Evolutionary conservation across 31 red algal genomes (phyloP), one percentile per base, ranked within the genome.

Genomic region (Asparagopsis taxiformis): DNA sequence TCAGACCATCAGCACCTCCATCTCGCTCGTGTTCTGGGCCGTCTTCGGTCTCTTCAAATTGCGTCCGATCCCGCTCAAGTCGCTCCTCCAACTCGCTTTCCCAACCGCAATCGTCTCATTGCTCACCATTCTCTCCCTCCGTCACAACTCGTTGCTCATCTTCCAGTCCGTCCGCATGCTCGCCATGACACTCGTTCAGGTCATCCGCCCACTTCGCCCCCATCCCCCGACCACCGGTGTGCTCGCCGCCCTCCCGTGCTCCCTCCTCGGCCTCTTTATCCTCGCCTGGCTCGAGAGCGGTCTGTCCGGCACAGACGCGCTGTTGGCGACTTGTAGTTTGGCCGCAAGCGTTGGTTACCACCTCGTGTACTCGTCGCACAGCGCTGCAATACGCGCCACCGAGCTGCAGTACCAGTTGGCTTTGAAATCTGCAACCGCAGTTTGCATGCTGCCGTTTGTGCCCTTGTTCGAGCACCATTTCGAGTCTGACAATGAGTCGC

Each of bases 11-110:
- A 31, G 24, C 41, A 51, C 55, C 3, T 35, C 59, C 30, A 21
- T 49, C 34, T 54, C 62, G 46, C 74, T 78, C 57, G 29, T 36
- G 29, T 78, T 78, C 60, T 78, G 74, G 74, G 30, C 74, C 10
- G 33, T 78, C 20, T 78, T 78, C 60, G 74, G 74, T 11, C 62
- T 78, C 21, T 66, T 65, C 41, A 61, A 62, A 41, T 15, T 39
- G 38, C 74, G 46, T 31, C 37, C 44, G 3, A 10, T 65, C 30
- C 59, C 74, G 16, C 11, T 50, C 21, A 19, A 38, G 13, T 15
- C 33, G 9, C 22, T 39, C n/a, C 60, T 66, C 16, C 43, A 3
- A n/a, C 22, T 48, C 2, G 59, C 50, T 17, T 28, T 63, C 20
- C 28, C 36, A 15, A n/a, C 20, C 23, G 41, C 59, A 20, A 15